Percentiles rank a stretch among this genome's conserved stretches.
These are phyloP conservation scores for Cytospora piceicola DNA, from an alignment of 2,329 filamentous ascomycete genomes.

Conservation along the genomic window DNA sequence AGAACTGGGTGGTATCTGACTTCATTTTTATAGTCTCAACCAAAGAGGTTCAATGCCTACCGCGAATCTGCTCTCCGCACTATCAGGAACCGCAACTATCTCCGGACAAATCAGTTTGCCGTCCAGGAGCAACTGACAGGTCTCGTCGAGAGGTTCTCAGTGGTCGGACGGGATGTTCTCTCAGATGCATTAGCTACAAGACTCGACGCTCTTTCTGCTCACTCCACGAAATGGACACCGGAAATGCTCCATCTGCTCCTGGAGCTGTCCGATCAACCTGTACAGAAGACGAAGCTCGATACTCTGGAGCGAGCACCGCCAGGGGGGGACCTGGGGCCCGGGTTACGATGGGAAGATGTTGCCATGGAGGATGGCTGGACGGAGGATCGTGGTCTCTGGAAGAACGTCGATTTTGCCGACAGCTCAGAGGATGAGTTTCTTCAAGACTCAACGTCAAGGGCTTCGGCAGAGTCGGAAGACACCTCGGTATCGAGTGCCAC, in stretches of 20 bases:
- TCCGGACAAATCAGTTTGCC: constrained; percentile 76
- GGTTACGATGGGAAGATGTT: constrained; percentile 79
- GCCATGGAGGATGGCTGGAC: constrained; percentile 75
- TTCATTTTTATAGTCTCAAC: constrained; percentile 38
- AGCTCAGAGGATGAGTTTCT: constrained; percentile 65
- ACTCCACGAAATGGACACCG: constrained; percentile 68
- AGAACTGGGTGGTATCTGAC: background rate
- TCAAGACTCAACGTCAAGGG: constrained; percentile 43
- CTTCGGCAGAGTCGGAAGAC: constrained; percentile 35
- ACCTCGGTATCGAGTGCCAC: constrained; percentile 39
- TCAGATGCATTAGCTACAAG: constrained; percentile 67
- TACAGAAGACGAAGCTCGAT: constrained; percentile 67
- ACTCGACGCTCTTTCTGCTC: constrained; percentile 33
- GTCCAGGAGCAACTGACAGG: constrained; percentile 68
- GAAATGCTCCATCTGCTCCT: constrained; percentile 80
- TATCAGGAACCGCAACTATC: constrained; percentile 59
- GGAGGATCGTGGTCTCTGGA: constrained; percentile 70
- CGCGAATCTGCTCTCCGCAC: constrained; percentile 55
- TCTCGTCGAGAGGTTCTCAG: constrained; percentile 82
- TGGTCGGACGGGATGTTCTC: constrained; percentile 78
- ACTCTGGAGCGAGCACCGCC: constrained; percentile 62
- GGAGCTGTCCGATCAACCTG: constrained; percentile 79
- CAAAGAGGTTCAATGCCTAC: constrained; percentile 46
- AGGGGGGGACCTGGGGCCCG: constrained; percentile 47
- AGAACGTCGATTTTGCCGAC: constrained; percentile 68